These are phyloP conservation scores for Aspergillus piperis DNA, from an alignment of 2,329 filamentous ascomycete species.

Conservation along the genomic window DNA sequence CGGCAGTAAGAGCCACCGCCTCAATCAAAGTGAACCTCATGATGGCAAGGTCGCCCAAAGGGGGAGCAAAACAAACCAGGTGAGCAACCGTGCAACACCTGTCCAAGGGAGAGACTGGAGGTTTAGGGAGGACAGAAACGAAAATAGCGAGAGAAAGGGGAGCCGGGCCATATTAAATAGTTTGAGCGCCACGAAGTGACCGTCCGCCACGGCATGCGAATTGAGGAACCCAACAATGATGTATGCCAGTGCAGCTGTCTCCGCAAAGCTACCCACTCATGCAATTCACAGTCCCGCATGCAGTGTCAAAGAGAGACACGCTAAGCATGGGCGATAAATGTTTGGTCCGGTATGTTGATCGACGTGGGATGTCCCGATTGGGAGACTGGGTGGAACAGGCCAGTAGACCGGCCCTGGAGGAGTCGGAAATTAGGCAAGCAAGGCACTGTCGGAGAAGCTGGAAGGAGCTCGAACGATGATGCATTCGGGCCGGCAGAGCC, in stretches of 20 bases:
- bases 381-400: background rate
- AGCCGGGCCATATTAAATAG: slow-evolving; percentile 7
- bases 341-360: slow-evolving; percentile 3
- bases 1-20: slow-evolving; percentile 33
- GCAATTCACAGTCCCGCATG: background rate
- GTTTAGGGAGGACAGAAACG: background rate
- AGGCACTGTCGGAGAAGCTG: background rate
- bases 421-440: slow-evolving; percentile 5
- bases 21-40: slow-evolving; percentile 42
- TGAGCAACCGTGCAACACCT: slow-evolving; percentile 1
- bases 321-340: background rate
- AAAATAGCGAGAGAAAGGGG: background rate
- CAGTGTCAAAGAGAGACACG: background rate
- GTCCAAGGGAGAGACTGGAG: background rate
- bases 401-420: background rate
- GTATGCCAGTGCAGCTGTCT: slow-evolving; percentile 2
- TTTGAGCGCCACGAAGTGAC: background rate
- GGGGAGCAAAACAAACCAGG: slow-evolving; percentile 4
- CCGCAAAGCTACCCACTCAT: slow-evolving; percentile 7
- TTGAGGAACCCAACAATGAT: slow-evolving; percentile 6
- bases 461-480: background rate
- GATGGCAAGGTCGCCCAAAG: slow-evolving; percentile 14
- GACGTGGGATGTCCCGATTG: slow-evolving; percentile 4
- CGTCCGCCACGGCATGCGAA: background rate
- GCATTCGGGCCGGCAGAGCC: slow-evolving; percentile 1